phyloP scores from a whole-genome alignment of 1,284 basidiomycete species.

The Cryptococcus sp. region DNA sequence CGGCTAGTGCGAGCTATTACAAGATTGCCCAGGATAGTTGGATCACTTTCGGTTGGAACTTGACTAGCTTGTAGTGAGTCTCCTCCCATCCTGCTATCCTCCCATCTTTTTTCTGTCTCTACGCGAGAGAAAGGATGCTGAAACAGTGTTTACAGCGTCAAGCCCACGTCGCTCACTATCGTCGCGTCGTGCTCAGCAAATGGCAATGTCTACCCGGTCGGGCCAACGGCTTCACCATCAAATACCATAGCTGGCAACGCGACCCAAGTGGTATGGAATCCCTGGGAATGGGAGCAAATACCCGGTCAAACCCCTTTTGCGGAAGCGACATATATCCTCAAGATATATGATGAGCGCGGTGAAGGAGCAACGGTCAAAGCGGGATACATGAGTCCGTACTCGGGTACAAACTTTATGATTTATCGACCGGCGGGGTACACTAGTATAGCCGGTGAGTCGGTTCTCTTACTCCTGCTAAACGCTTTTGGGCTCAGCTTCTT shows the following conservation, averaged over 20 bases:
- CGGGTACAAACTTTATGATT: constrained; percentile 73
- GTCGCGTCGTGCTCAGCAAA: constrained; percentile 74
- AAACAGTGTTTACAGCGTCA: constrained; percentile 46
- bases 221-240: constrained; percentile 63
- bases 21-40: constrained; percentile 75
- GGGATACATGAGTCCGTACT: constrained; percentile 72
- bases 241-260: constrained; percentile 67
- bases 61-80: constrained; percentile 65
- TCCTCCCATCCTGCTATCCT: no score
- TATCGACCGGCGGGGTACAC: constrained; percentile 81
- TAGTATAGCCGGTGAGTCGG: constrained; percentile 64
- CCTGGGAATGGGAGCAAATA: constrained; percentile 69
- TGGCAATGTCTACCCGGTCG: constrained; percentile 83
- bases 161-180: constrained; percentile 73
- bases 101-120: no score
- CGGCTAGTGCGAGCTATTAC: constrained; percentile 74
- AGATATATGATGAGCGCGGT: constrained; percentile 77
- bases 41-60: constrained; percentile 91
- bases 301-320: constrained; percentile 69
- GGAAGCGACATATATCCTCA: constrained; percentile 71
- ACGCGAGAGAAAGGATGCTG: background rate
- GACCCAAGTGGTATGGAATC: constrained; percentile 76
- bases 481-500: background rate
- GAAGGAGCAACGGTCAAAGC: constrained; percentile 61
- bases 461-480: background rate